These are phyloP conservation scores for Zymoseptoria brevis DNA, from an alignment of 2,329 filamentous ascomycete species.

Conservation along the genomic window DNA sequence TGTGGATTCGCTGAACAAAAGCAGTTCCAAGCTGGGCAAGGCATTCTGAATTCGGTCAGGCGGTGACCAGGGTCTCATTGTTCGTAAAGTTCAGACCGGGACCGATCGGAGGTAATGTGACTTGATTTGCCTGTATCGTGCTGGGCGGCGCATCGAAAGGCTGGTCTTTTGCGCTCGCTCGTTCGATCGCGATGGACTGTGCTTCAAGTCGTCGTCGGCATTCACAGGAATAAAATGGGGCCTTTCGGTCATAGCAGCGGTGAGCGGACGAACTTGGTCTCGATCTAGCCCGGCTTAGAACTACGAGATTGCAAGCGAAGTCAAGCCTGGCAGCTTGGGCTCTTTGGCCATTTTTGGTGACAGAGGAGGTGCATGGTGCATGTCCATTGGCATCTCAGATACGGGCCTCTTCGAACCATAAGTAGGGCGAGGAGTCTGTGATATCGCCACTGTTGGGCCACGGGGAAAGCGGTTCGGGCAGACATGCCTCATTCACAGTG, in stretches of 20 bases:
- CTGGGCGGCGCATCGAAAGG: too few relatives aligned
- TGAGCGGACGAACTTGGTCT: neutral
- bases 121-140: too few relatives aligned
- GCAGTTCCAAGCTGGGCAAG: neutral
- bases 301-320: neutral
- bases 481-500: neutral
- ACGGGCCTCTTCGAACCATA: neutral
- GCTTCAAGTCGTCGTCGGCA: too few relatives aligned
- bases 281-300: neutral
- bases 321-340: neutral
- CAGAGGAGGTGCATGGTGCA: neutral
- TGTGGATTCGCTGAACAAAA: neutral
- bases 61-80: neutral
- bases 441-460: neutral
- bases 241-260: neutral
- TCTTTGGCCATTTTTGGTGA: neutral
- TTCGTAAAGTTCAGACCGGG: too few relatives aligned
- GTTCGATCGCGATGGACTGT: too few relatives aligned
- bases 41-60: neutral
- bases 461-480: neutral
- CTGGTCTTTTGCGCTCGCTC: too few relatives aligned
- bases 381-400: neutral
- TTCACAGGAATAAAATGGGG: too few relatives aligned
- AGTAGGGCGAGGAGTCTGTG: neutral
- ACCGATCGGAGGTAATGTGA: too few relatives aligned